Conservation (phyloP, 106 monocot species). For the Allium fistulosum region DNA sequence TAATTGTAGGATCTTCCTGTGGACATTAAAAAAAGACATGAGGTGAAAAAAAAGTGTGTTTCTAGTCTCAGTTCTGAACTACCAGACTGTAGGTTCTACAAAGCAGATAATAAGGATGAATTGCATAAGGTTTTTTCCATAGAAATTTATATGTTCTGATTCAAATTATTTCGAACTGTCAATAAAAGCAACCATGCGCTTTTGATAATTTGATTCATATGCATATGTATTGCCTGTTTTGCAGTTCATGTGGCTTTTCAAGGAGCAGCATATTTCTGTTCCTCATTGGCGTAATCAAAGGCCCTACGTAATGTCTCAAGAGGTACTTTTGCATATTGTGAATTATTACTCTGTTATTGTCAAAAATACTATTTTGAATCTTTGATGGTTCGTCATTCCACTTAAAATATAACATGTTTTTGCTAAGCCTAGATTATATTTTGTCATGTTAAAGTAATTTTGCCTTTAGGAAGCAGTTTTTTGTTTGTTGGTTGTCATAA, state of each 20-base stretch:
- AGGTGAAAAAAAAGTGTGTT: conserved; percentile 51
- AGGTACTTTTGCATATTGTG: conserved; percentile 26
- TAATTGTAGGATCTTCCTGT: conserved; percentile 62
- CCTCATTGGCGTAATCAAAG: conserved; percentile 82
- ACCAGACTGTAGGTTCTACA: conserved; percentile 82
- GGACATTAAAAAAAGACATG: conserved; percentile 57
- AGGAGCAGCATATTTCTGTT: conserved; percentile 68
- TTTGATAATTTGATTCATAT: neutral
- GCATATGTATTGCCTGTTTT: conserved; percentile 11
- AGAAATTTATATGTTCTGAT: neutral
- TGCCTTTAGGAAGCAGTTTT: too few relatives aligned
- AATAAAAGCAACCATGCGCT: too few relatives aligned
- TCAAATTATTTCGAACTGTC: too few relatives aligned
- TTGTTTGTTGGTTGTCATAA: too few relatives aligned
- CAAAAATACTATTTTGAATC: neutral
- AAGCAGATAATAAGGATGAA: conserved; percentile 79
- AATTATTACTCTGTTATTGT: neutral
- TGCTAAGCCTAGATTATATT: neutral
- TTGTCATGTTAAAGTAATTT: neutral
- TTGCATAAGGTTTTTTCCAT: conserved; percentile 59
- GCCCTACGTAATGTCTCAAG: conserved; percentile 65
- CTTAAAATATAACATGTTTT: neutral
- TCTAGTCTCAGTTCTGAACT: conserved; percentile 66
- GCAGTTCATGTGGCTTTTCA: conserved; percentile 94
- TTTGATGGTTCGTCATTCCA: neutral